Evolutionary conservation across 2,329 filamentous ascomycete species (phyloP).

Genomic region (Colletotrichum phormii): DNA sequence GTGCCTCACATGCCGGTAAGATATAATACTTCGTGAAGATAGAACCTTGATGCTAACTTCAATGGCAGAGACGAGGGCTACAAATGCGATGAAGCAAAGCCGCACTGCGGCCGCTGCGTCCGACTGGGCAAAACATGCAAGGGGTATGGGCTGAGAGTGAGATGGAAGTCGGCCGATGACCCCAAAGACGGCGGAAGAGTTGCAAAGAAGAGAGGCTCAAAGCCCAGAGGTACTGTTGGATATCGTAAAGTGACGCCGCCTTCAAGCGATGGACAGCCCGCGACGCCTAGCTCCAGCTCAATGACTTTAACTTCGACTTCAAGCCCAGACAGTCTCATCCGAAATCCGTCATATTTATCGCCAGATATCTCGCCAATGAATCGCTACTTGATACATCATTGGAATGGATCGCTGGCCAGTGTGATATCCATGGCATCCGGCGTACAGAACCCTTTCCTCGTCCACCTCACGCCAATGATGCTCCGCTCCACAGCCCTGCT

Average conservation of each 20-base stretch:
- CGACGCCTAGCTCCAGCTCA: neutral
- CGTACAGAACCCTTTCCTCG: constrained; percentile 43
- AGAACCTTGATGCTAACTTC: neutral
- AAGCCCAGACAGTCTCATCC: constrained; percentile 2
- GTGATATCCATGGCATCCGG: constrained; percentile 44
- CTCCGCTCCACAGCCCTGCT: constrained; percentile 42
- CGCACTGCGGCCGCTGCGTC: constrained; percentile 44
- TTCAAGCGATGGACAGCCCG: neutral
- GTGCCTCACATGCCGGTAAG: constrained; percentile 28
- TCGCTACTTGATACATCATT: constrained; percentile 44
- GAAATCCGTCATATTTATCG: constrained; percentile 15
- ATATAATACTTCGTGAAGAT: fast-evolving
- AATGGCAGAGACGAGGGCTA: constrained; percentile 45
- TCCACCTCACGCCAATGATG: constrained; percentile 47
- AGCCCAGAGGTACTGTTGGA: neutral
- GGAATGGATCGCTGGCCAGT: constrained; percentile 42
- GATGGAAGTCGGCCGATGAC: constrained; percentile 40
- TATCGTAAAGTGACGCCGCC: neutral
- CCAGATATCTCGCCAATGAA: constrained; percentile 20
- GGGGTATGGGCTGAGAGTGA: constrained; percentile 45
- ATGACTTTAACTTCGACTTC: too few species aligned
- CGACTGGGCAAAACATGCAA: constrained; percentile 46
- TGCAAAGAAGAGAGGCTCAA: neutral
- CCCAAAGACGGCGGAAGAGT: neutral
- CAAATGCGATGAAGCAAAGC: constrained; percentile 48